Evolutionary conservation across 1,284 basidiomycete genomes (phyloP).

Genomic region (Rugosomyces carneus): DNA sequence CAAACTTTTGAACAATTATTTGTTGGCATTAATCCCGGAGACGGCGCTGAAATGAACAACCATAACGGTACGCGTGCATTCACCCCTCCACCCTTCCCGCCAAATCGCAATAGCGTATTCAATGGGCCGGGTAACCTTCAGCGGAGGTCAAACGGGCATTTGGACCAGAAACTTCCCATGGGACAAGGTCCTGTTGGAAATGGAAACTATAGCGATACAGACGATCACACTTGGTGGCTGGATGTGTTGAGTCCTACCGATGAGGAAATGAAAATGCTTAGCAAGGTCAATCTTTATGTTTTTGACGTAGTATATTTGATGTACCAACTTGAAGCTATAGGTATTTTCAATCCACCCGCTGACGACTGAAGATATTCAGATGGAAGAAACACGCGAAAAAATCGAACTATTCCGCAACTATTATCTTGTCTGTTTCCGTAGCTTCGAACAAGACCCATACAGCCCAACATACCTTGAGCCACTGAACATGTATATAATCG

Average conservation of each 20-base stretch:
- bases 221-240: slow-evolving; percentile 94
- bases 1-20: slow-evolving; percentile 95
- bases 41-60: not conserved
- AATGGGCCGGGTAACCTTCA: slow-evolving; percentile 6
- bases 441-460: slow-evolving; percentile 98
- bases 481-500: slow-evolving; percentile 99
- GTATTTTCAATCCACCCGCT: slow-evolving; percentile 97
- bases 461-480: slow-evolving; percentile 97
- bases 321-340: slow-evolving; percentile 32
- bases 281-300: slow-evolving; percentile 56
- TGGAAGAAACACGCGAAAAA: slow-evolving; percentile 99
- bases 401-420: slow-evolving; percentile 99
- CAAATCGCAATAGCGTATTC: slow-evolving; percentile 1
- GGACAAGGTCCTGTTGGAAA: slow-evolving; percentile 6
- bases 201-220: slow-evolving; percentile 34
- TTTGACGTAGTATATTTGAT: slow-evolving; percentile 1
- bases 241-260: slow-evolving; percentile 94
- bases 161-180: slow-evolving; percentile 9
- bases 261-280: slow-evolving; percentile 96
- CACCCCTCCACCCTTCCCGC: slow-evolving; percentile 15
- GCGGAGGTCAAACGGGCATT: not conserved
- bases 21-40: slow-evolving; percentile 38
- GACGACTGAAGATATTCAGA: slow-evolving; percentile 98
- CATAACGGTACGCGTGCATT: slow-evolving; percentile 13
- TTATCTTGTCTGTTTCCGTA: slow-evolving; percentile 98